Evolutionary conservation across 1,284 basidiomycete genomes (phyloP).

Genomic region (Xerocomus nothofagi): DNA sequence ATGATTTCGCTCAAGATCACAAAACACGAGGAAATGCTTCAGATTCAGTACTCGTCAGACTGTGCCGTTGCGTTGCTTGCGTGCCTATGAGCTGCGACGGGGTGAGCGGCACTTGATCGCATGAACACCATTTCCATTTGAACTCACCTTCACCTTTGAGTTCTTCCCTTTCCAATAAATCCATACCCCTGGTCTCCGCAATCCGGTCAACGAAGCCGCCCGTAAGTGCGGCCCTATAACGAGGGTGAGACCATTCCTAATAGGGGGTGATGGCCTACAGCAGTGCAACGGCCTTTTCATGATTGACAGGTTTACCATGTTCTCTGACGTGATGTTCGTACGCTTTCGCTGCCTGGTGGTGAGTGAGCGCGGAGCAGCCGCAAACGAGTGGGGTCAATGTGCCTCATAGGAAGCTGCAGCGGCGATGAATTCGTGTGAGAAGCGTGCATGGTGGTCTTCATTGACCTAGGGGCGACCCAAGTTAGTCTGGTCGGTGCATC

Average conservation of each 20-base stretch:
- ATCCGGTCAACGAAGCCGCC: constrained; percentile 30
- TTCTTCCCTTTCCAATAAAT: constrained; percentile 18
- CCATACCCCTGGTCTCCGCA: constrained; percentile 28
- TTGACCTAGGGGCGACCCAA: constrained; percentile 13
- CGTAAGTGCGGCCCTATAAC: constrained; percentile 24
- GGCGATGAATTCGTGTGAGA: constrained; percentile 30
- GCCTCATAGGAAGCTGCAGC: constrained; percentile 32
- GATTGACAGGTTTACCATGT: constrained; percentile 25
- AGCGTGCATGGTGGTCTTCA: constrained; percentile 13
- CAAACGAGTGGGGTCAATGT: background rate
- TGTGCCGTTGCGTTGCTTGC: constrained; percentile 6
- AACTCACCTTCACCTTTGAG: constrained; percentile 22
- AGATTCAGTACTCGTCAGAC: constrained; percentile 18
- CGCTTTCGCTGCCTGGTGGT: constrained; percentile 29
- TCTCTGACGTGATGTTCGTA: constrained; percentile 25
- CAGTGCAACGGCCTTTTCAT: constrained; percentile 25
- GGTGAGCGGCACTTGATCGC: background rate
- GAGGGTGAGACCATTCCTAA: background rate
- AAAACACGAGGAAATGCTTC: background rate
- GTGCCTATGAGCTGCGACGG: constrained; percentile 15
- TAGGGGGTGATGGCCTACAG: constrained; percentile 18
- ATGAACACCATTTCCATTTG: no score
- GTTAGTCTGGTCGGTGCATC: background rate
- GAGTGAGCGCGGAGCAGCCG: background rate
- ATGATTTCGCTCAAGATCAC: background rate